These are phyloP conservation scores for Lepraria neglecta DNA, from an alignment of 495 filamentous ascomycete genomes.

Conservation along the genomic window DNA sequence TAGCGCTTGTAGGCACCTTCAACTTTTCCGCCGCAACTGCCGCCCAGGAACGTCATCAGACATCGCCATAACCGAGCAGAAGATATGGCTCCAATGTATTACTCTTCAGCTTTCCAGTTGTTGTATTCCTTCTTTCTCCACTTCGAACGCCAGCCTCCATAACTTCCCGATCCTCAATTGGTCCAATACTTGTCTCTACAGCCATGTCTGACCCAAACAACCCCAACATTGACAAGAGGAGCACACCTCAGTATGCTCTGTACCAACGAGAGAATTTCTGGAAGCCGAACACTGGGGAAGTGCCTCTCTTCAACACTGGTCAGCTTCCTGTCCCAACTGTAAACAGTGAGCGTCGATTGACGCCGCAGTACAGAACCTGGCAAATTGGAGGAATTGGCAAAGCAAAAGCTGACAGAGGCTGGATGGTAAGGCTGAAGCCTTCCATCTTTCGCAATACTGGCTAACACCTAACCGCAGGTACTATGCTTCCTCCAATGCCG, in stretches of 20 bases:
- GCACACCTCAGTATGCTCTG: slow-evolving; percentile 54
- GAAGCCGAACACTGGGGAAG: slow-evolving; percentile 50
- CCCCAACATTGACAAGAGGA: slow-evolving; percentile 49
- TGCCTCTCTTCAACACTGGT: slow-evolving; percentile 52
- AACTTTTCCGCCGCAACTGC: no score
- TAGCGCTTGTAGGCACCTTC: no score
- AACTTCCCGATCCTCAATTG: not conserved
- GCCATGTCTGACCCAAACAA: slow-evolving; percentile 52
- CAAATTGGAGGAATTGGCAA: slow-evolving; percentile 53
- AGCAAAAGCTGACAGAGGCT: slow-evolving; percentile 46
- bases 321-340: not conserved
- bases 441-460: not conserved
- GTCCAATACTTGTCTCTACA: not conserved
- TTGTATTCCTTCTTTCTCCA: not conserved
- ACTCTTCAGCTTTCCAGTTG: no score
- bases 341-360: not conserved
- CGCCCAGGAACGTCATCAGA: no score
- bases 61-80: no score
- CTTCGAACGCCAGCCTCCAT: not conserved
- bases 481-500: slow-evolving; percentile 63
- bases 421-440: slow-evolving; percentile 37
- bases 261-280: slow-evolving; percentile 60
- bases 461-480: slow-evolving; percentile 31
- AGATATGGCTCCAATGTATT: not conserved
- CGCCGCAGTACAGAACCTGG: slow-evolving; percentile 39